Conservation (phyloP, 2,329 filamentous ascomycete species). For the Aspergillus persii region DNA sequence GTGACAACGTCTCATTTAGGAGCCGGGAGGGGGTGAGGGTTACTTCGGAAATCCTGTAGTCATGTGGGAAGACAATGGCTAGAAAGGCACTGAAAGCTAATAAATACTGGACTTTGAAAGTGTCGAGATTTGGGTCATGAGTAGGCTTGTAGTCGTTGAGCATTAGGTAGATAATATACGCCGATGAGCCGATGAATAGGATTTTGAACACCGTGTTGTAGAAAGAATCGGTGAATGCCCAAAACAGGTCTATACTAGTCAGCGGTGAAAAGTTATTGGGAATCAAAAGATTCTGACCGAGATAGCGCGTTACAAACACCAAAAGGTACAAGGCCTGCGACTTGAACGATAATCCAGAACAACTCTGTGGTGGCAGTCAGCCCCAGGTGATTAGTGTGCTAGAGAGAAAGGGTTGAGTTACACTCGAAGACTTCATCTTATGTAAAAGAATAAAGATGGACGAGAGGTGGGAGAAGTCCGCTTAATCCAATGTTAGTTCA, state of each 20-base stretch:
- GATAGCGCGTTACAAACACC: conserved; percentile 90
- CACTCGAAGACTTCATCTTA: conserved; percentile 92
- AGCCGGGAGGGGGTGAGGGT: conserved; percentile 26
- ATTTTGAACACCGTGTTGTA: conserved; percentile 98
- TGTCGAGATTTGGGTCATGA: conserved; percentile 94
- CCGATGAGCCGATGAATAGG: conserved; percentile 84
- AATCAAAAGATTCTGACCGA: conserved; percentile 56
- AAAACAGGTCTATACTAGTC: conserved; percentile 69
- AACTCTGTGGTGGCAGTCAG: conserved; percentile 63
- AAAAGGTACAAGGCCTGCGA: conserved; percentile 93
- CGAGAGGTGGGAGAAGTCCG: conserved; percentile 90
- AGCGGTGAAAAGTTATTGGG: neutral
- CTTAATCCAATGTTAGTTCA: conserved; percentile 47
- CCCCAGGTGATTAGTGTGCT: neutral
- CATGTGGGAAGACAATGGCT: conserved; percentile 79
- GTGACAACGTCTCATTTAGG: neutral
- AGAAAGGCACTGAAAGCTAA: conserved; percentile 76
- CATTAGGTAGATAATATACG: conserved; percentile 98
- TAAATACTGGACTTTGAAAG: conserved; percentile 94
- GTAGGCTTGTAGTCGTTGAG: conserved; percentile 96
- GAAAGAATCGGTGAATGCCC: conserved; percentile 71
- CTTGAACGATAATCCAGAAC: conserved; percentile 97
- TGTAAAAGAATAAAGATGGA: conserved; percentile 94
- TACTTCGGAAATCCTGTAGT: conserved; percentile 70
- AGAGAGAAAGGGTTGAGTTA: conserved; percentile 46